These are phyloP conservation scores for Dioscorea cayenensis DNA, from an alignment of 116 monocot genomes.

Conservation along the genomic window DNA sequence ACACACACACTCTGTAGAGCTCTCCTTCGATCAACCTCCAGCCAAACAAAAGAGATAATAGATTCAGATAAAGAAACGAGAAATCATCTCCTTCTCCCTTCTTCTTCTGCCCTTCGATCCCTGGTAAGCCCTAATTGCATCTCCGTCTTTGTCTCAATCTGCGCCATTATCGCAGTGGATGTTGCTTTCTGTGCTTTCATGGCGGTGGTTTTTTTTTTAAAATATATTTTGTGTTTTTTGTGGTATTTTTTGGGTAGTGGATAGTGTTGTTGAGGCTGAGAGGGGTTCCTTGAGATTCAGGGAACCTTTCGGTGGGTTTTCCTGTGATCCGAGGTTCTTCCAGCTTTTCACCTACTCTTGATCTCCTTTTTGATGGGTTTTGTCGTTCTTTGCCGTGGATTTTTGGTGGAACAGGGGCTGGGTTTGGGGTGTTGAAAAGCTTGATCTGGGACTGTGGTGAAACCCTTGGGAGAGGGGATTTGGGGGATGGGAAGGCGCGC, in stretches of 20 bases:
- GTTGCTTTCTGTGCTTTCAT: not conserved
- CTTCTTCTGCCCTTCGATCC: not conserved
- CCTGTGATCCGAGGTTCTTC: constrained; percentile 40
- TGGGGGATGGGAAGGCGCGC: not conserved
- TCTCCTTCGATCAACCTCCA: not conserved
- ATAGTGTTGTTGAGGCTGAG: constrained; percentile 18
- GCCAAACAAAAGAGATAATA: not conserved
- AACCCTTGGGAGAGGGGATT: too few relatives aligned
- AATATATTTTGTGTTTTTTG: not conserved
- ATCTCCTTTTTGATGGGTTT: constrained; percentile 9
- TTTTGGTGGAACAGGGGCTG: not conserved
- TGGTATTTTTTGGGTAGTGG: not conserved
- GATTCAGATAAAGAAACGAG: not conserved
- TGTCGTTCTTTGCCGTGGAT: not conserved
- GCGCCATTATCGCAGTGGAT: not conserved
- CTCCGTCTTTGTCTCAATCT: too few relatives aligned
- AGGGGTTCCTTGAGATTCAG: constrained; percentile 48
- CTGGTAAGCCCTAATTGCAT: too few relatives aligned
- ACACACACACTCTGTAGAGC: not conserved
- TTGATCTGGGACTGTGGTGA: not conserved
- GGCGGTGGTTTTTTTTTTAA: not conserved
- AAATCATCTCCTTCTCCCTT: not conserved
- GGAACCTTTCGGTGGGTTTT: constrained; percentile 33
- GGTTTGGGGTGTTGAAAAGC: not conserved
- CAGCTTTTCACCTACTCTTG: not conserved